These are phyloP conservation scores for Fusarium chaquense DNA, from an alignment of 2,329 filamentous ascomycete genomes.

Conservation along the genomic window DNA sequence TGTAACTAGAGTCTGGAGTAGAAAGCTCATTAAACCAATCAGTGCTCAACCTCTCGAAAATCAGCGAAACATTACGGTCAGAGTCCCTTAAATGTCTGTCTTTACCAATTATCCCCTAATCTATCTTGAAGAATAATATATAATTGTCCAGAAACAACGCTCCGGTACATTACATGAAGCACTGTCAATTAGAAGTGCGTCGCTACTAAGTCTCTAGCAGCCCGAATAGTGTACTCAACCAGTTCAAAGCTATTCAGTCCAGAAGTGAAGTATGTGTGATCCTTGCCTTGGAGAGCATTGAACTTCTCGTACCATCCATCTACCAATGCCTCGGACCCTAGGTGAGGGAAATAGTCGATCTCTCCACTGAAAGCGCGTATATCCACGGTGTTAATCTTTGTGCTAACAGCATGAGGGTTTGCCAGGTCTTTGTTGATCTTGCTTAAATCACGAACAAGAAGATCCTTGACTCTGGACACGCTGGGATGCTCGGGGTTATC, in stretches of 20 bases:
- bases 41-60: too few species aligned
- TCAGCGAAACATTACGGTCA: too few species aligned
- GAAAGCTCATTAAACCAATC: too few species aligned
- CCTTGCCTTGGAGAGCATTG: neutral
- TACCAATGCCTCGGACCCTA: neutral
- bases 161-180: too few species aligned
- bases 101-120: too few species aligned
- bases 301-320: constrained; percentile 1
- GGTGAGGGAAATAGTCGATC: neutral
- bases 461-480: neutral
- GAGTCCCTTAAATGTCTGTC: too few species aligned
- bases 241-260: constrained; percentile 3
- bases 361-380: neutral
- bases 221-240: neutral
- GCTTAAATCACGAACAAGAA: neutral
- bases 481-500: neutral
- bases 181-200: neutral
- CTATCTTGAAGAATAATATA: too few species aligned
- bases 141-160: too few species aligned
- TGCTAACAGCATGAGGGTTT: neutral
- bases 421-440: neutral
- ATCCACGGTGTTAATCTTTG: neutral
- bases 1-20: too few species aligned
- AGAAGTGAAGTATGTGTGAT: neutral
- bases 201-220: neutral